Base-by-base conservation (phyloP, 345 rosid species). In the Populus alba region DNA sequence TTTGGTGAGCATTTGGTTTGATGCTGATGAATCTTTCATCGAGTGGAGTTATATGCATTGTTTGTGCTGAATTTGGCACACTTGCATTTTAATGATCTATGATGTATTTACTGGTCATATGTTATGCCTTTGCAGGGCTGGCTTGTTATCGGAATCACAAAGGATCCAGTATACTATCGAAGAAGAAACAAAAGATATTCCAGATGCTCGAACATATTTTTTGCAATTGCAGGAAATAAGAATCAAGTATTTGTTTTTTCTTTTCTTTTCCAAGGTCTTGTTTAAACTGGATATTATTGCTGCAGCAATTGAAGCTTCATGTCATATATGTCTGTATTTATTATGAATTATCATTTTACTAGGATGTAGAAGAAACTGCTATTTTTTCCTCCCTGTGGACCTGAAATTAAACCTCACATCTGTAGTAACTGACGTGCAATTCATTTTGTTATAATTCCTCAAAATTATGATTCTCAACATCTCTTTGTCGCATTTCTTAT, bases 181-280 rank as follows among this genome's bases (percentile, higher is more conserved):
- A 70, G 77, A 85, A 22, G 87, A 84, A 85, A 94, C 97, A 29
- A 79, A 79, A 67, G 95, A 87, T 35, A 91, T 94, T 84, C 91
- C 87, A 41, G 98, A 97, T 89, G 99, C 93, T 76, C 97, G 97
- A 68, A 82, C 94, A 38, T 97, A 94, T 84, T 83, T 97, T 70
- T 80, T 90, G 91, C 85, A 87, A 59, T 78, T 97, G 85, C 77
- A 86, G 90, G 99, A 94, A 57, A 88, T 92, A 68, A 88, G 98
- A 70, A 86, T 85, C 71, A 90, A 87, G 99, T 91, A 82, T 70
- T 82, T 71, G 2, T 41, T 45, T 29, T 57, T 31, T 59, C 38
- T 11, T 38, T 81, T 23, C 66, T 45, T 78, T 78, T 71, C 18
- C 71, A 75, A 37, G 68, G 6, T 43, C 4, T 67, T 74, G 47